Conservation (phyloP, 2,329 filamentous ascomycete species). For the Neodidymelliopsis sp. region DNA sequence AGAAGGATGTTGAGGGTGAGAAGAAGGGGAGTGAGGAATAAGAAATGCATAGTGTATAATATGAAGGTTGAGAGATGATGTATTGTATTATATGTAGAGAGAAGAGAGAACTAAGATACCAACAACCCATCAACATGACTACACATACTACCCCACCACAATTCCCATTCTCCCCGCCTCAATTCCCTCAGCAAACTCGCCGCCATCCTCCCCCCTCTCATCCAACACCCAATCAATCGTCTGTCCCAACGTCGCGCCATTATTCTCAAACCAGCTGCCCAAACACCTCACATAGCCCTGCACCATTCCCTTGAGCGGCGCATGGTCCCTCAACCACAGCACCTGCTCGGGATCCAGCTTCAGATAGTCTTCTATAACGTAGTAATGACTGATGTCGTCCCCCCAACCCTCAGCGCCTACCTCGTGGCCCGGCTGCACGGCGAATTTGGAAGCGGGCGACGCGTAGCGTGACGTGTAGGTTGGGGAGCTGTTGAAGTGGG, state of each 20-base stretch:
- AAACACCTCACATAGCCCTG: conserved; percentile 60
- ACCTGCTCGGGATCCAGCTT: conserved; percentile 69
- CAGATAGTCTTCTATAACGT: conserved; percentile 69
- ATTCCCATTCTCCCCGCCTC: conserved; percentile 76
- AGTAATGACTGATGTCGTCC: conserved; percentile 69
- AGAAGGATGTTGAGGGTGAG: too few relatives aligned
- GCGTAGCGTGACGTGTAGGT: conserved; percentile 50
- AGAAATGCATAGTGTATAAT: background rate
- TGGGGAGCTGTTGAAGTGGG: conserved; percentile 47
- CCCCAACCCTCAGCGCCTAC: conserved; percentile 69
- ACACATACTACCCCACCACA: conserved; percentile 26
- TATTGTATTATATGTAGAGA: too few relatives aligned
- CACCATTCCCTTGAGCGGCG: conserved; percentile 64
- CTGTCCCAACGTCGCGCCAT: conserved; percentile 68
- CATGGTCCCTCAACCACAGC: conserved; percentile 64
- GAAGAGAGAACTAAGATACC: too few relatives aligned
- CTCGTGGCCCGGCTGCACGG: conserved; percentile 58
- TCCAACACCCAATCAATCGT: conserved; percentile 64
- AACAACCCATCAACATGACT: background rate
- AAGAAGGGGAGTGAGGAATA: background rate
- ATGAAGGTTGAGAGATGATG: too few relatives aligned
- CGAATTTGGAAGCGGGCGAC: conserved; percentile 52
- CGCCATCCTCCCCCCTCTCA: conserved; percentile 61
- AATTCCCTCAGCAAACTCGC: conserved; percentile 69
- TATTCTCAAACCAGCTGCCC: conserved; percentile 67